These are phyloP conservation scores for Torulaspora quercuum DNA, from an alignment of 805 yeast genomes.

Conservation along the genomic window DNA sequence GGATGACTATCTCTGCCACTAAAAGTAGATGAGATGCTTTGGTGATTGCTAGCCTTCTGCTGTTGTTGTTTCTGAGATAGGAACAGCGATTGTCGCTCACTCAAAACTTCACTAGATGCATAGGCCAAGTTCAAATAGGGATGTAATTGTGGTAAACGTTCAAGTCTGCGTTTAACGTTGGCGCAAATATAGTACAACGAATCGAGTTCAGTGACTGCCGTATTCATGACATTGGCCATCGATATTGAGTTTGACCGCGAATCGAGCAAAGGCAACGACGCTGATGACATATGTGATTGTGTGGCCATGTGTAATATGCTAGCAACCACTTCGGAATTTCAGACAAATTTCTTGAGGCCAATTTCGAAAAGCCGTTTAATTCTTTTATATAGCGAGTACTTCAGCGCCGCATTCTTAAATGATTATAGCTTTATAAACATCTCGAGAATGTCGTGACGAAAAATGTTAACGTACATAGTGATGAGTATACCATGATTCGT, in stretches of 20 bases:
- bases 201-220: constrained; percentile 56
- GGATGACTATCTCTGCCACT: constrained; percentile 23
- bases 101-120: constrained; percentile 60
- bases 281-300: constrained; percentile 18
- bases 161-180: constrained; percentile 52
- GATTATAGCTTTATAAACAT: background rate
- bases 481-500: constrained; percentile 8
- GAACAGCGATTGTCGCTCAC: constrained; percentile 65
- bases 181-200: constrained; percentile 69
- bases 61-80: constrained; percentile 42
- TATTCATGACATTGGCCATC: constrained; percentile 53
- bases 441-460: constrained; percentile 6
- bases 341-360: too few relatives aligned
- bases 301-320: constrained; percentile 7
- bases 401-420: constrained; percentile 1
- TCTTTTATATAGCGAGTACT: too few relatives aligned
- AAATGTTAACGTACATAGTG: constrained; percentile 11
- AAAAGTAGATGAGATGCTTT: constrained; percentile 20
- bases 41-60: constrained; percentile 22
- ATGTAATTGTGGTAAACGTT: constrained; percentile 59
- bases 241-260: constrained; percentile 19
- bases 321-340: background rate
- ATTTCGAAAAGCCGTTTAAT: too few relatives aligned
- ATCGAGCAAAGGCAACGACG: constrained; percentile 19
- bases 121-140: constrained; percentile 65